Evolutionary conservation across 2,329 filamentous ascomycete genomes (phyloP).

Genomic region (Sporothrix globosa): DNA sequence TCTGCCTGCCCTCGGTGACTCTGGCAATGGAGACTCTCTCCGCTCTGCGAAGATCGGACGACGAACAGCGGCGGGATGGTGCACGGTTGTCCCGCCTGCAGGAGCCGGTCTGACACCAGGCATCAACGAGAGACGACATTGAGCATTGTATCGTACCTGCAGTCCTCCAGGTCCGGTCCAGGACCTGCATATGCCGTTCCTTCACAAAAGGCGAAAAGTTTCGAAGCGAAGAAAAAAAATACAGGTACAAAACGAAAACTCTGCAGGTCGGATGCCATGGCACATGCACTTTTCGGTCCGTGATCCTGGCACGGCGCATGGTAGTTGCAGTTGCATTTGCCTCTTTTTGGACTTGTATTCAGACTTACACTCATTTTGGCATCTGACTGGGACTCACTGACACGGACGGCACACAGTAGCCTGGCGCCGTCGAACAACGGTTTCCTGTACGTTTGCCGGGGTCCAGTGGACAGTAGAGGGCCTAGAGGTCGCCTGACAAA

Average conservation of each 20-base stretch:
- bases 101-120: not conserved
- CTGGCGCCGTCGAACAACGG: no score
- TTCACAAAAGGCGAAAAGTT: no score
- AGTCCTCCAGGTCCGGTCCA: not conserved
- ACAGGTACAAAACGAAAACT: not conserved
- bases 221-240: no score
- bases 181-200: not conserved
- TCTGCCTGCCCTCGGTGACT: not conserved
- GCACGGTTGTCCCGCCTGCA: slow-evolving; percentile 16
- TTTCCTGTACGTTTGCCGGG: no score
- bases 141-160: not conserved
- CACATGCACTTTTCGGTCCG: slow-evolving; percentile 21
- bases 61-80: not conserved
- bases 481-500: no score
- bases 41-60: not conserved
- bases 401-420: not conserved
- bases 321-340: slow-evolving; percentile 9
- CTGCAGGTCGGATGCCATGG: slow-evolving; percentile 13
- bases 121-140: not conserved
- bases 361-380: no score
- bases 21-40: not conserved
- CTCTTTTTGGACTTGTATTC: not conserved
- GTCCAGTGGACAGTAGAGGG: no score
- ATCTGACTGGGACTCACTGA: not conserved
- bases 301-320: not conserved